A percentile compares a stretch with the other conserved stretches of the same genome.
Conservation (phyloP, 1,284 basidiomycete species). For the Coriolopsis trogii region DNA sequence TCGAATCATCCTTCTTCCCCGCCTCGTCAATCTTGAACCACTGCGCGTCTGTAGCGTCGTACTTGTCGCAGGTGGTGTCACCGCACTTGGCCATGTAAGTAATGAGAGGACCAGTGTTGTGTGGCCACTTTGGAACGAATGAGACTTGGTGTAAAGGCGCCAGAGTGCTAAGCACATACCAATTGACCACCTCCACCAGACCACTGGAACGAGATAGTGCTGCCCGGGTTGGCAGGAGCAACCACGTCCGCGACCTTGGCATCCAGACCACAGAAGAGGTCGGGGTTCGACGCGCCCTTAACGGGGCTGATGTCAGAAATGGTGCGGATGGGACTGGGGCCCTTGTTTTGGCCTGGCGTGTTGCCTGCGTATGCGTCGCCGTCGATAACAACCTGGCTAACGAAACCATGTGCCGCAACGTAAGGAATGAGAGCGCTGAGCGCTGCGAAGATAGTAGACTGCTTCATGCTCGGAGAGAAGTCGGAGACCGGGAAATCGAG, state of each 20-base stretch:
- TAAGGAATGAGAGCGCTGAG: slow-evolving; percentile 15
- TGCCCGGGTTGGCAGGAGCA: slow-evolving; percentile 66
- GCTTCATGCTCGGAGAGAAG: slow-evolving; percentile 20
- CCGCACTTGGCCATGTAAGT: slow-evolving; percentile 74
- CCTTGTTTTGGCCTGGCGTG: slow-evolving; percentile 34
- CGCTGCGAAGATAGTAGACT: slow-evolving; percentile 19
- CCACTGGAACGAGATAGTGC: slow-evolving; percentile 62
- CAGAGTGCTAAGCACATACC: slow-evolving; percentile 33
- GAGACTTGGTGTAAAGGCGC: not conserved
- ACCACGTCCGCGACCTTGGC: slow-evolving; percentile 54
- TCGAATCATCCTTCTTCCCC: slow-evolving; percentile 41
- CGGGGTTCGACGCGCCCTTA: slow-evolving; percentile 60
- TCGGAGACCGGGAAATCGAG: too few relatives aligned
- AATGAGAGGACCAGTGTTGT: slow-evolving; percentile 71
- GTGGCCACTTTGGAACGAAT: slow-evolving; percentile 57
- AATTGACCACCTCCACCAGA: slow-evolving; percentile 45
- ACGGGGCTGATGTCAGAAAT: slow-evolving; percentile 59
- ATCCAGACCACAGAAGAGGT: slow-evolving; percentile 65
- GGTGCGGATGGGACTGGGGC: slow-evolving; percentile 59
- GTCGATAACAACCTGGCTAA: slow-evolving; percentile 25
- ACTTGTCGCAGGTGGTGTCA: slow-evolving; percentile 56
- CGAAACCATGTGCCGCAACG: slow-evolving; percentile 26
- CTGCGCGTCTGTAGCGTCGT: slow-evolving; percentile 55
- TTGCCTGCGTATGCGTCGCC: slow-evolving; percentile 26
- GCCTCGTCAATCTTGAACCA: slow-evolving; percentile 72